A percentile compares a stretch with the other conserved stretches of the same genome.
Evolutionary conservation across 2,329 filamentous ascomycete genomes (phyloP).

Genomic region (Gnomoniopsis sp.): DNA sequence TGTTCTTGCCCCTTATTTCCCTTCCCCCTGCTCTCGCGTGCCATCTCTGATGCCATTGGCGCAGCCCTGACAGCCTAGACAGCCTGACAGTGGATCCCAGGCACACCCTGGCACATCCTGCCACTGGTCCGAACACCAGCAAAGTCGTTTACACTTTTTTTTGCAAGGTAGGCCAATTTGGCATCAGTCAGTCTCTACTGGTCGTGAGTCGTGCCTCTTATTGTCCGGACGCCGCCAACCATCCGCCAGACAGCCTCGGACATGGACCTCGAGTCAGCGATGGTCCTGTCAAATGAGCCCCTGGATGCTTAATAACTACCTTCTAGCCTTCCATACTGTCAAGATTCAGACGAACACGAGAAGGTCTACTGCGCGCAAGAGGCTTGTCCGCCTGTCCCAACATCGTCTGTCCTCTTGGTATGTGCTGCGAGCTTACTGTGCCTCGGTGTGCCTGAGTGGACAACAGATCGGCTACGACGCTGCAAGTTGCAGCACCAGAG

Average conservation of each 20-base stretch:
- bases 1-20: neutral
- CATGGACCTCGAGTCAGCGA: neutral
- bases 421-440: neutral
- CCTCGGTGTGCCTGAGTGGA: neutral
- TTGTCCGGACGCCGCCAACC: neutral
- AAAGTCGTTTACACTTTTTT: slow-evolving; percentile 1
- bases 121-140: neutral
- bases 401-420: neutral
- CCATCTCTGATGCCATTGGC: too few species aligned
- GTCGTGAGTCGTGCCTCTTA: neutral
- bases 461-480: neutral
- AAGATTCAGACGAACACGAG: neutral
- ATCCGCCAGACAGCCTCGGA: neutral
- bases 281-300: neutral
- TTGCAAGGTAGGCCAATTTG: slow-evolving; percentile 5
- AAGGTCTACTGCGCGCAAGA: neutral
- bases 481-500: neutral
- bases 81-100: too few species aligned
- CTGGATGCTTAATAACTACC: neutral
- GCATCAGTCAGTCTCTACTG: neutral
- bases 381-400: neutral
- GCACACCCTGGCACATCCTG: neutral
- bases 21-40: too few species aligned
- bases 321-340: too few species aligned
- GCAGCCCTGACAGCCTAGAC: too few species aligned